Evolutionary conservation across 2,329 filamentous ascomycete species (phyloP), one percentile per base, ranked within the genome.

Genomic region (Epichloe brachyelytri): DNA sequence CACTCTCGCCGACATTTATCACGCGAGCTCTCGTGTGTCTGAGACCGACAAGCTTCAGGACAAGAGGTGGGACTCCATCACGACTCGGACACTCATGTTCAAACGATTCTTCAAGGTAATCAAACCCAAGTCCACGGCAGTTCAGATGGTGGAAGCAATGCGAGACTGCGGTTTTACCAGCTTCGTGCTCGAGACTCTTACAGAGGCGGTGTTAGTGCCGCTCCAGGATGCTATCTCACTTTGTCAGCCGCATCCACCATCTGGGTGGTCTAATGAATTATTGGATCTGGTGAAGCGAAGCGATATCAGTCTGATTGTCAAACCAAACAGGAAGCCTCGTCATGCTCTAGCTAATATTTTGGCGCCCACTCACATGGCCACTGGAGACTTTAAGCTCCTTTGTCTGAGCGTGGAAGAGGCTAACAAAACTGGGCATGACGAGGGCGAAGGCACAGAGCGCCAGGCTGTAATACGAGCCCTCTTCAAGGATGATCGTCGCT

Each of bases 401-500:
- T 91, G 88, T 56, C 76, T 81, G 53, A 78, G 75, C 39, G 71
- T 79, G 1, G 82, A 88, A 43, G 75, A 80, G 39, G 71, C 77
- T 51, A 76, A 71, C 51, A 72, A 68, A 43, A 77, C 79, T 43
- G 77, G 81, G 0, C 81, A 85, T 50, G 85, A 93, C 56, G 88
- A 88, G 45, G 84, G 85, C 5, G 85, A 88, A 51, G 90, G 93
- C 63, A 85, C 84, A 34, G 88, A 95, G 61, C 81, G 89, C 30
- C 83, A 91, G 64, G 78, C 83, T 10, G 82, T 97, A 7, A 94
- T 93, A 33, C 82, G 83, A 48, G 74, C 93, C 8, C 83, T 98
- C 30, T 98, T 97, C 75, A 84, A 83, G 53, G 89, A 97, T 57
- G 93, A 98, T 61, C 82, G 89, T 53, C 83, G 93, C 37, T 83